Evolutionary conservation across 805 yeast genomes (phyloP), one percentile per base, ranked within the genome.

Genomic region (Blastobotrys mokoenaii): DNA sequence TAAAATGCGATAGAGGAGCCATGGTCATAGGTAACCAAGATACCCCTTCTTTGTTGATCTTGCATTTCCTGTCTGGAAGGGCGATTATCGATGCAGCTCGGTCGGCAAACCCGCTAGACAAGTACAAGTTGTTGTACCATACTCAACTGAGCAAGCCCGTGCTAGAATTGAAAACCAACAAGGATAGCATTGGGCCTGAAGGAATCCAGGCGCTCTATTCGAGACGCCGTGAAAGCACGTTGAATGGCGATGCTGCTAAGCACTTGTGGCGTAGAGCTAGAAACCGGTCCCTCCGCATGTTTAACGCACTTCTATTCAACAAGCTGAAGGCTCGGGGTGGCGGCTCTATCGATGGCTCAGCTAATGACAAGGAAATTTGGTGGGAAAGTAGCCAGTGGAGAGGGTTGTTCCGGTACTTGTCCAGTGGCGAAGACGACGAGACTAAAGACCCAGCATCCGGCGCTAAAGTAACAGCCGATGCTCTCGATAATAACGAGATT

Each of bases 11-110:
- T 38, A 81, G 76, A 46, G 87, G 90, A 1, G 82, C 95, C 0
- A 41, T 86, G 22, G 82, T 86, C 1, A 56, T 87, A 16, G 98
- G 98, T 7, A 90, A 89, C 61, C 70, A 73, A 48, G 72, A 77
- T 12, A 87, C 96, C 0, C 81, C 93, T 1, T 77, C 89, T 1
- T 64, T 93, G 9, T 51, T 84, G 38, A 79, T 87, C 2, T 67
- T 74, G 3, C 79, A 87, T 7, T 82, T 72, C 54, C 68, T 73
- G 3, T 59, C 69, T 1, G 78, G 78, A 1, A 64, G 64, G 11
- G 88, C 87, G 0, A 45, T 69, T 0, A 47, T 82, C 1, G 96
- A 89, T 61, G 67, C 76, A 9, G 61, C 69, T 2, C 64, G 64
- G 11, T 55, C 79, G 1, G 62, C 79, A 0, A 72, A 73, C 7